Evolutionary conservation across 805 yeast genomes (phyloP).

Genomic region (Pichia cephalocereana): DNA sequence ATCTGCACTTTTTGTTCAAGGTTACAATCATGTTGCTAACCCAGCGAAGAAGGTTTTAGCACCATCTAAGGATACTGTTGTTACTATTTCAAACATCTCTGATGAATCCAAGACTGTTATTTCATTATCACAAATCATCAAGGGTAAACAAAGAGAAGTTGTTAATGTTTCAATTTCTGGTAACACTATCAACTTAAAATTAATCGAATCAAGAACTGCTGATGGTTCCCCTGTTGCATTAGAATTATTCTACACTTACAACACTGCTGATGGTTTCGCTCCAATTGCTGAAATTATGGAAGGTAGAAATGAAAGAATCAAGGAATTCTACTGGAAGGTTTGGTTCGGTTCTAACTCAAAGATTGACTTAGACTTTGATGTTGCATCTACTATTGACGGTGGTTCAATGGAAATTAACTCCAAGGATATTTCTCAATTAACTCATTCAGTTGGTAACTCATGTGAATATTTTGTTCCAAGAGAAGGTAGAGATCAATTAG

Average conservation of each 20-base stretch:
- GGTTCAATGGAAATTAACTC: conserved; percentile 58
- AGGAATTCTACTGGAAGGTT: conserved; percentile 92
- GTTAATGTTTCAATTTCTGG: conserved; percentile 50
- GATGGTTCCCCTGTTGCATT: conserved; percentile 67
- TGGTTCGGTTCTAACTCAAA: conserved; percentile 71
- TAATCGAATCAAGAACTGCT: conserved; percentile 84
- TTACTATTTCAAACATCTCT: conserved; percentile 47
- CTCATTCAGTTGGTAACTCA: conserved; percentile 94
- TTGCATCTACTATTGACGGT: conserved; percentile 63
- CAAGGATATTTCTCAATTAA: conserved; percentile 79
- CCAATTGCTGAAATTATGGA: conserved; percentile 88
- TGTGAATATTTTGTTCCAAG: conserved; percentile 93
- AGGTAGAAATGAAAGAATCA: conserved; percentile 87
- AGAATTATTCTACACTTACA: conserved; percentile 68
- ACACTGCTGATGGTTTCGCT: conserved; percentile 86
- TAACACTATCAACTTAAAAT: conserved; percentile 52
- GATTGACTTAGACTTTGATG: conserved; percentile 64
- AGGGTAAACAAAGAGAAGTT: conserved; percentile 60
- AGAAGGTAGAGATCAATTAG: conserved; percentile 73
- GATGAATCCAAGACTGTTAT: conserved; percentile 49
- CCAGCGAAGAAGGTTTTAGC: conserved; percentile 73
- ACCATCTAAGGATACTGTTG: conserved; percentile 54
- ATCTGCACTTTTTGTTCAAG: conserved; percentile 77
- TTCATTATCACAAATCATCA: conserved; percentile 58
- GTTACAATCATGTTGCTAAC: conserved; percentile 65